phyloP scores from a whole-genome alignment of 208 protist genomes.

The Crithidia thermophila region DNA sequence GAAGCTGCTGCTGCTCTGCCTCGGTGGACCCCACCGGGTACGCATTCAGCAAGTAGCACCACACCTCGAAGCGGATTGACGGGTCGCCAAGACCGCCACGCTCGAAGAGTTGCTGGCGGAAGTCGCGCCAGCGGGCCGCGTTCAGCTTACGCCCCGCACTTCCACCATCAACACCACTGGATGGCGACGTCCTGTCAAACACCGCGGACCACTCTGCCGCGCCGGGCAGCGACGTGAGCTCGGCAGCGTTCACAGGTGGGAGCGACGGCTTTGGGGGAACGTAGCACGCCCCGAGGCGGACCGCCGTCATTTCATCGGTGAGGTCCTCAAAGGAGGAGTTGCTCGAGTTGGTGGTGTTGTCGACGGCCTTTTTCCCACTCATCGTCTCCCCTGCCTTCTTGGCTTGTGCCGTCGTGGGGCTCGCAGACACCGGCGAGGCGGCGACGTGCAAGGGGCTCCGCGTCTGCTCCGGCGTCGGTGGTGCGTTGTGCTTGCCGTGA shows the following conservation, averaged over 20 bases:
- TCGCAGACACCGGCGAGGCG: no score
- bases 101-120: constrained; percentile 34
- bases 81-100: constrained; percentile 20
- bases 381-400: no score
- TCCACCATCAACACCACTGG: background rate
- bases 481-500: background rate
- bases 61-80: constrained; percentile 69
- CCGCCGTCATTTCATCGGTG: constrained; percentile 32
- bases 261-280: constrained; percentile 19
- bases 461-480: background rate
- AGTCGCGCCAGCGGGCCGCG: constrained; percentile 22
- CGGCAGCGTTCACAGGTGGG: background rate
- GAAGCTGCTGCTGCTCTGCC: constrained; percentile 34
- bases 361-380: background rate
- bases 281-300: constrained; percentile 29
- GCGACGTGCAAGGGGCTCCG: background rate
- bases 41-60: constrained; percentile 72
- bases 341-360: background rate
- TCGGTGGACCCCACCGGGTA: constrained; percentile 45
- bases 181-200: background rate
- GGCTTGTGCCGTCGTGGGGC: no score
- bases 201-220: constrained; percentile 4
- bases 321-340: constrained; percentile 37
- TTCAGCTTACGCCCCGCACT: background rate
- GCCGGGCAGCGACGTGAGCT: background rate